Evolutionary conservation across 2,329 filamentous ascomycete species (phyloP).

Genomic region (Trichoderma gracile): DNA sequence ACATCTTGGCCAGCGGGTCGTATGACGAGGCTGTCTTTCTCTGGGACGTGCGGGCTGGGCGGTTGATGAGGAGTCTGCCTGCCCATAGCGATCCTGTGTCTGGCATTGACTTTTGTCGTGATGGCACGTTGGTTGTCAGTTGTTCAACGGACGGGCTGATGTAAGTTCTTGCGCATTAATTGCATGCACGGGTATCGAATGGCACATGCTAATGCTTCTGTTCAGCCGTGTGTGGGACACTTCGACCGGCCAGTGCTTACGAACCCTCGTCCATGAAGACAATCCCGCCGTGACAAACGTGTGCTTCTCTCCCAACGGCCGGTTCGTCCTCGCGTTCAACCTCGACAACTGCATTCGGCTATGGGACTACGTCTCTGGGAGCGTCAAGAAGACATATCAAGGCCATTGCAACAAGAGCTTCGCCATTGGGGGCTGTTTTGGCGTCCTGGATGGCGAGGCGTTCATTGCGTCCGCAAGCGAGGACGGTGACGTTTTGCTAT

Average conservation of each 20-base stretch:
- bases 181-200: not conserved
- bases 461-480: constrained; percentile 86
- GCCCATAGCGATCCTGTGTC: constrained; percentile 94
- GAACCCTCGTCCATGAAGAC: constrained; percentile 94
- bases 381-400: constrained; percentile 95
- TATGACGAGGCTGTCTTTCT: constrained; percentile 97
- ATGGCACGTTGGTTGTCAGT: constrained; percentile 88
- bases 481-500: constrained; percentile 80
- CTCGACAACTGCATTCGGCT: constrained; percentile 86
- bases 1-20: constrained; percentile 91
- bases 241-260: constrained; percentile 88
- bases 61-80: constrained; percentile 85
- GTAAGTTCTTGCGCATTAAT: constrained; percentile 47
- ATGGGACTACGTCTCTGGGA: constrained; percentile 92
- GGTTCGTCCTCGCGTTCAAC: constrained; percentile 87
- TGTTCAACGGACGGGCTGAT: constrained; percentile 91
- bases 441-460: constrained; percentile 49
- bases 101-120: constrained; percentile 88
- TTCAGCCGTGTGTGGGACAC: constrained; percentile 88
- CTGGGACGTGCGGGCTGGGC: constrained; percentile 89
- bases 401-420: constrained; percentile 84
- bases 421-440: constrained; percentile 83
- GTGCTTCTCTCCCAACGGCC: constrained; percentile 90
- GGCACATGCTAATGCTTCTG: not conserved
- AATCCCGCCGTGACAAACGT: constrained; percentile 88